These are phyloP conservation scores for Zalerion maritima DNA, from an alignment of 495 filamentous ascomycete genomes.

Conservation along the genomic window DNA sequence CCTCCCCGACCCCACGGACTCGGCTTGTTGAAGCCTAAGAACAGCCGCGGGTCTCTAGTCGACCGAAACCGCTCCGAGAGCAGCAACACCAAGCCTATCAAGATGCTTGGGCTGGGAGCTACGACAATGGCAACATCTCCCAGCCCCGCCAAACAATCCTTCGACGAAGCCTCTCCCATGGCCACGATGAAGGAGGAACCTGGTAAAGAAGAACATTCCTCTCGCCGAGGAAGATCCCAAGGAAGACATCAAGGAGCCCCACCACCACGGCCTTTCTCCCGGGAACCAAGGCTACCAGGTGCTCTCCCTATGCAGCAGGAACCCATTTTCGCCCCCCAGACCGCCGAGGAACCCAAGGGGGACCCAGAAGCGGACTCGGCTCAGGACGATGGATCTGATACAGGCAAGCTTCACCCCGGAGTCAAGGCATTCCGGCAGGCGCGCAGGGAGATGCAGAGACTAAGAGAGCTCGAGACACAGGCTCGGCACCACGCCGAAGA, in stretches of 20 bases:
- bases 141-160: constrained; percentile 22
- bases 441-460: constrained; percentile 33
- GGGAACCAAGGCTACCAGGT: no score
- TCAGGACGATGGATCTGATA: constrained; percentile 12
- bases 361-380: constrained; percentile 6
- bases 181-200: constrained; percentile 8
- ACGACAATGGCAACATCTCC: constrained; percentile 36
- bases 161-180: constrained; percentile 10
- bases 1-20: constrained; percentile 41
- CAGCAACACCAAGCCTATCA: constrained; percentile 47
- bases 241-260: no score
- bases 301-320: no score
- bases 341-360: constrained; percentile 12
- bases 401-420: constrained; percentile 21
- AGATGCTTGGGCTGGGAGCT: constrained; percentile 52
- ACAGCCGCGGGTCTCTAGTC: constrained; percentile 44
- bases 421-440: constrained; percentile 37
- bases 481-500: constrained; percentile 16
- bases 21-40: constrained; percentile 51
- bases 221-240: no score
- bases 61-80: constrained; percentile 31
- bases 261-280: no score
- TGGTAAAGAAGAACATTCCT: constrained; percentile 17
- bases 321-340: constrained; percentile 18
- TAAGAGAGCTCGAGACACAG: constrained; percentile 31